Evolutionary conservation across 305 asterid genomes (phyloP).

Genomic region (Fraxinus angustifolia): DNA sequence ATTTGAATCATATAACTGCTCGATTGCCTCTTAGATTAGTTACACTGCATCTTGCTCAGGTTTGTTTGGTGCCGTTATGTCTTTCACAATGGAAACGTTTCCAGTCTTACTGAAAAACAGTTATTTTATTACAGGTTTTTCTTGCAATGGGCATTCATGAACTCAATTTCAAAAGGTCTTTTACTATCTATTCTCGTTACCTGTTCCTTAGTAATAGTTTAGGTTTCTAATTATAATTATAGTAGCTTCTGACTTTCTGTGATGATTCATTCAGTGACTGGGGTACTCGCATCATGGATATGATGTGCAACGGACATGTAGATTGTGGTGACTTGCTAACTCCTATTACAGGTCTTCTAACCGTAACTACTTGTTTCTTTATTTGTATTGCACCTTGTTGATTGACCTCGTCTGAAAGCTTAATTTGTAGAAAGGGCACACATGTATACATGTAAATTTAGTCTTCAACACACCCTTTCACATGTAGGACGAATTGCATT

Average conservation of each 20-base stretch:
- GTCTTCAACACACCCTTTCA: background rate
- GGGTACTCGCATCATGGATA: slow-evolving; percentile 66
- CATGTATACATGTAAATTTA: background rate
- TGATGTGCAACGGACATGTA: slow-evolving; percentile 72
- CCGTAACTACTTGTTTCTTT: slow-evolving; percentile 11
- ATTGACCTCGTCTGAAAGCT: background rate
- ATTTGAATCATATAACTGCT: slow-evolving; percentile 71
- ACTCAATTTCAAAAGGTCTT: slow-evolving; percentile 88
- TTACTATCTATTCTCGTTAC: slow-evolving; percentile 7
- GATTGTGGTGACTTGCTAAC: slow-evolving; percentile 67
- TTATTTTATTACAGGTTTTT: slow-evolving; percentile 45
- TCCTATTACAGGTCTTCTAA: slow-evolving; percentile 68
- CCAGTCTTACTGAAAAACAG: slow-evolving; percentile 14
- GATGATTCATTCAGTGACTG: slow-evolving; percentile 41
- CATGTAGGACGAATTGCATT: background rate
- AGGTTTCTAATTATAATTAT: slow-evolving; percentile 3
- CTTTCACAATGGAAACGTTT: slow-evolving; percentile 9
- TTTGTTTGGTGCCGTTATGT: slow-evolving; percentile 28
- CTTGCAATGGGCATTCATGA: slow-evolving; percentile 78
- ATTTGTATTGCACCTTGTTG: background rate
- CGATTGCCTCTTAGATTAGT: slow-evolving; percentile 64
- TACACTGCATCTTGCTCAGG: slow-evolving; percentile 77
- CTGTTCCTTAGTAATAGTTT: slow-evolving; percentile 10
- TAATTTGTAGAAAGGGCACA: background rate
- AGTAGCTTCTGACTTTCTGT: slow-evolving; percentile 21